Percentiles rank a stretch among this genome's conserved stretches.
These are phyloP conservation scores for Fusarium beomiforme DNA, from an alignment of 2,329 filamentous ascomycete genomes.

Conservation along the genomic window DNA sequence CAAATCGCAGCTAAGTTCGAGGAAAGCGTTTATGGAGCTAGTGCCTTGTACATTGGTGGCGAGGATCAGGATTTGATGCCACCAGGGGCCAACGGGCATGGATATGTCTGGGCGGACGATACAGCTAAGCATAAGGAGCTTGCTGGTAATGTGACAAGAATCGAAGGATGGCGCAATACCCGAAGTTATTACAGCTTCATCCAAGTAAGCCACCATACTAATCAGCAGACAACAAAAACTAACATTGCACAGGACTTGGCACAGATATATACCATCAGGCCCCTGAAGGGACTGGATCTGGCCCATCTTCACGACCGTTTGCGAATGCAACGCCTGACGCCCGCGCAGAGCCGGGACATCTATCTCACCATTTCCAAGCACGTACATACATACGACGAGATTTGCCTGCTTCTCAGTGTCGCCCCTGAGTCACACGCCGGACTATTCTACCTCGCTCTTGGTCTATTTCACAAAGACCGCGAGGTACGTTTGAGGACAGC, in stretches of 20 bases:
- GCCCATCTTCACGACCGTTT: slow-evolving; percentile 94
- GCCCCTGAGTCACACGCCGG: slow-evolving; percentile 88
- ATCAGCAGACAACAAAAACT: not conserved
- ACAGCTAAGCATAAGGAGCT: slow-evolving; percentile 83
- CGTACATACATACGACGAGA: slow-evolving; percentile 83
- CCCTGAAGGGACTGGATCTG: slow-evolving; percentile 84
- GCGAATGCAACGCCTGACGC: slow-evolving; percentile 80
- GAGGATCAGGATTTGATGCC: slow-evolving; percentile 72
- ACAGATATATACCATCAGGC: slow-evolving; percentile 70
- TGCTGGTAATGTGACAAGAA: slow-evolving; percentile 88
- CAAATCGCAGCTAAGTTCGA: slow-evolving; percentile 94
- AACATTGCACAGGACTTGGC: slow-evolving; percentile 66
- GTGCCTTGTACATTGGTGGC: slow-evolving; percentile 84
- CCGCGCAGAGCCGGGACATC: slow-evolving; percentile 81
- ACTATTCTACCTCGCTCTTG: slow-evolving; percentile 89
- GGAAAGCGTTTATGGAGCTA: slow-evolving; percentile 93
- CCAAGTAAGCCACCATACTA: slow-evolving; percentile 64
- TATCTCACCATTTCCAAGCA: slow-evolving; percentile 83
- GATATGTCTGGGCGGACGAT: slow-evolving; percentile 95
- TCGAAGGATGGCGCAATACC: slow-evolving; percentile 97
- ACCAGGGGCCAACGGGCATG: slow-evolving; percentile 78
- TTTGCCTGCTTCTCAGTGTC: slow-evolving; percentile 83
- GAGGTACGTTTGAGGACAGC: slow-evolving; percentile 82
- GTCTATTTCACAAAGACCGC: slow-evolving; percentile 87
- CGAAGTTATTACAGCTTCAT: slow-evolving; percentile 96